phyloP scores from a whole-genome alignment of 2,329 filamentous ascomycete species.

The Ophiostoma ulmi region DNA sequence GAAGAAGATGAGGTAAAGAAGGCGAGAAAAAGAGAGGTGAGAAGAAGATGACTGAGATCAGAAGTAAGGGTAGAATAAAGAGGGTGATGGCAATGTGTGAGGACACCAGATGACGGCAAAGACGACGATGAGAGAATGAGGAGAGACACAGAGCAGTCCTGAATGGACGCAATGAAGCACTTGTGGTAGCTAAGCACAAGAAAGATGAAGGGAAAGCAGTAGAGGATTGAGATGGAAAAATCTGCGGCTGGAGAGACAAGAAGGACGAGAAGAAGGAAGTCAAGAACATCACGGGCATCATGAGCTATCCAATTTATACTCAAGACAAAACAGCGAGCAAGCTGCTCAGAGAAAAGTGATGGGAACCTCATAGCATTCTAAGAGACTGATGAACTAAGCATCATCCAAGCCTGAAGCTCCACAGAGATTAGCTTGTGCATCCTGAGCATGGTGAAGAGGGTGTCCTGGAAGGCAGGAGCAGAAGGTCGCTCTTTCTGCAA shows the following conservation, averaged over 20 bases:
- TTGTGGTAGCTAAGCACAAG: not conserved
- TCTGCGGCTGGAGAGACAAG: not conserved
- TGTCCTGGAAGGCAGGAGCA: not conserved
- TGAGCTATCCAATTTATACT: not conserved
- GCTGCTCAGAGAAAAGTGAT: not conserved
- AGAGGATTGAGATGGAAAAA: not conserved
- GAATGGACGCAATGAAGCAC: not conserved
- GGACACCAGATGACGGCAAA: no score
- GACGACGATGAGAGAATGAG: not conserved
- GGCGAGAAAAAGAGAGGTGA: no score
- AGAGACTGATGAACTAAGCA: not conserved
- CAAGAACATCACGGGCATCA: not conserved
- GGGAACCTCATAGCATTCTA: not conserved
- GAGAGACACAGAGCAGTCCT: not conserved
- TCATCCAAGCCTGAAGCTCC: not conserved
- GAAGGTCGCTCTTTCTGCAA: not conserved
- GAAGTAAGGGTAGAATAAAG: no score
- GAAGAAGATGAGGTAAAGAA: no score
- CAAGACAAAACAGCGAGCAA: not conserved
- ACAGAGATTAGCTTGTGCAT: not conserved
- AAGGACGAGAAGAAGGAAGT: not conserved
- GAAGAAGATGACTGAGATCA: no score
- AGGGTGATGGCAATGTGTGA: not conserved
- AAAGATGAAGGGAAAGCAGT: not conserved
- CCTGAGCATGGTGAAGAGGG: not conserved